These are phyloP conservation scores for Scenedesmus sp. DNA, from an alignment of 163 green algal genomes.

Conservation along the genomic window DNA sequence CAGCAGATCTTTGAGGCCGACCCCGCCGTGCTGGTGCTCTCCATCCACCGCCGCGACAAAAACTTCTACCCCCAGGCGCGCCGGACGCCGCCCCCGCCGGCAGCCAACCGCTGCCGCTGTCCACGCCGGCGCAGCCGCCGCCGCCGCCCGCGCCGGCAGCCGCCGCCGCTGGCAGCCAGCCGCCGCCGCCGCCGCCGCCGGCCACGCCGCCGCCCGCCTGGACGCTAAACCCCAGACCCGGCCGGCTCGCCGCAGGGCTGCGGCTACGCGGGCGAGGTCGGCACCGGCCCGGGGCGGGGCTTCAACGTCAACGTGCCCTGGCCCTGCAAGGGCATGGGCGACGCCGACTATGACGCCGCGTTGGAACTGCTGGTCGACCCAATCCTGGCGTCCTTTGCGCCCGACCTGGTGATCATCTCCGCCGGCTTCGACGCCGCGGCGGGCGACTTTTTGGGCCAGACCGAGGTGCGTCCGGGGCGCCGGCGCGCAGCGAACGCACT, in stretches of 20 bases:
- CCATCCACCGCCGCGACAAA: slow-evolving; percentile 82
- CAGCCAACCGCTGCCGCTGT: too few species aligned
- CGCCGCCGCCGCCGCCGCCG: too few species aligned
- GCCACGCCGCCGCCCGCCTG: too few species aligned
- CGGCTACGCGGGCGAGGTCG: slow-evolving; percentile 55
- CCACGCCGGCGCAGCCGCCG: too few species aligned
- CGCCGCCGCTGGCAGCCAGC: too few species aligned
- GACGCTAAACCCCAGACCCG: background rate
- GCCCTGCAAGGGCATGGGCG: slow-evolving; percentile 76
- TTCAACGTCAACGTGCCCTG: slow-evolving; percentile 92
- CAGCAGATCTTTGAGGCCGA: slow-evolving; percentile 87
- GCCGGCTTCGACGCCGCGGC: slow-evolving; percentile 90
- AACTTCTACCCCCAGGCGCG: slow-evolving; percentile 56
- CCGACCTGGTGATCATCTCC: slow-evolving; percentile 90
- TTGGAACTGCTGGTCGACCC: slow-evolving; percentile 83
- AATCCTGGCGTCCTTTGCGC: slow-evolving; percentile 71
- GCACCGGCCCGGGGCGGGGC: slow-evolving; percentile 66
- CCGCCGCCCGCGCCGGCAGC: too few species aligned
- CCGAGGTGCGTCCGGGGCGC: too few species aligned
- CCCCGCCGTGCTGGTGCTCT: slow-evolving; percentile 85
- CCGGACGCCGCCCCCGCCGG: too few species aligned
- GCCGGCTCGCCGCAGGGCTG: background rate
- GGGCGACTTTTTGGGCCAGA: slow-evolving; percentile 73
- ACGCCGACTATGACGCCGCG: slow-evolving; percentile 86
- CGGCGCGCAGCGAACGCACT: too few species aligned